A percentile compares a stretch with the other conserved stretches of the same genome.
Conservation (phyloP, 768 basidiomycete genomes). For the Mycena indigotica region DNA sequence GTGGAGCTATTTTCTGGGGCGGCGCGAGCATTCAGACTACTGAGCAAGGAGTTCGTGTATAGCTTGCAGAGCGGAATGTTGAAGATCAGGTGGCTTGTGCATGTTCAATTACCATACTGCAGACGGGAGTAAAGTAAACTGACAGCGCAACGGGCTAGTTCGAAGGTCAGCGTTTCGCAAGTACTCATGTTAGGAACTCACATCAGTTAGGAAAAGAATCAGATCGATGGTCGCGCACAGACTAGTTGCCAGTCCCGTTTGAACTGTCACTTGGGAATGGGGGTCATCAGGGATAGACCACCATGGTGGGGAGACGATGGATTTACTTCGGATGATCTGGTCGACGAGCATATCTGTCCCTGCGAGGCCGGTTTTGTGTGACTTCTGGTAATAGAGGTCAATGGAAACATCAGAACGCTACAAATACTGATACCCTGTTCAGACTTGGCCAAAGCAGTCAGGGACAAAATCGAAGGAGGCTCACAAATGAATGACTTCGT, state of each 20-base stretch:
- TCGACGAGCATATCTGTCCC: conserved; percentile 39
- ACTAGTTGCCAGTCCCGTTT: conserved; percentile 39
- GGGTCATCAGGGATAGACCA: not conserved
- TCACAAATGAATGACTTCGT: too few relatives aligned
- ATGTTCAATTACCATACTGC: not conserved
- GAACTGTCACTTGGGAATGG: conserved; percentile 34
- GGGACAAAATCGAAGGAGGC: too few relatives aligned
- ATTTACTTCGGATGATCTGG: conserved; percentile 37
- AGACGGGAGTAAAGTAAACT: not conserved
- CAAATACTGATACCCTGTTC: too few relatives aligned
- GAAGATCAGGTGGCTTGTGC: conserved; percentile 34
- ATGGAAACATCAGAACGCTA: not conserved
- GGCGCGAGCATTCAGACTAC: conserved; percentile 36
- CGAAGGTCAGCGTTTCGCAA: not conserved
- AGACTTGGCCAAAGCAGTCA: too few relatives aligned
- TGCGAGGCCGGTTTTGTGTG: conserved; percentile 38
- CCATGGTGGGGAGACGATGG: too few relatives aligned
- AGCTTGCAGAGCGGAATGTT: conserved; percentile 38
- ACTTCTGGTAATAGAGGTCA: conserved; percentile 24
- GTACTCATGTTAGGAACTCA: not conserved
- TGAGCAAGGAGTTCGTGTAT: conserved; percentile 42
- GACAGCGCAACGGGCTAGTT: conserved; percentile 13
- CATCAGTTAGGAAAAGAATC: conserved; percentile 33
- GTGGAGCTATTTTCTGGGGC: not conserved
- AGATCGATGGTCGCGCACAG: conserved; percentile 35